phyloP scores from a whole-genome alignment of 257 asterid genomes.

The Datura wrightii region DNA sequence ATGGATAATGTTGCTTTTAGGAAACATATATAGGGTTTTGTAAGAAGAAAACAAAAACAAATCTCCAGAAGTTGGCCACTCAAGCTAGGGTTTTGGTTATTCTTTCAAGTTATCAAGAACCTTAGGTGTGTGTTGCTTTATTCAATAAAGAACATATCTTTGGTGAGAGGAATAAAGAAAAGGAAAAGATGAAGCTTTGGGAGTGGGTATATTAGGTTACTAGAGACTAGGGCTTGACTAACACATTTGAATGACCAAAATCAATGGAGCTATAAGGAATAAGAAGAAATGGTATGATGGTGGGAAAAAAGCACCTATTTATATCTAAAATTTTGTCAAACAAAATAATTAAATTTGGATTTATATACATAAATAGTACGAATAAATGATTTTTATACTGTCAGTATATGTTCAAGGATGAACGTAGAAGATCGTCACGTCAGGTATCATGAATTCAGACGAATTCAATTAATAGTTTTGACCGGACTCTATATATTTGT shows the following conservation, averaged over 20 bases:
- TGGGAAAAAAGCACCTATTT: background rate
- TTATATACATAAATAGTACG: background rate
- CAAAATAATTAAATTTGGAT: background rate
- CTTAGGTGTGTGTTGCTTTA: constrained; percentile 25
- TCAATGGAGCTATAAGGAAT: background rate
- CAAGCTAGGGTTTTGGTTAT: constrained; percentile 29
- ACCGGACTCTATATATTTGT: background rate
- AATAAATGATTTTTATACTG: background rate
- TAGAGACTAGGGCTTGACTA: constrained; percentile 30
- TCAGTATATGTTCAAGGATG: background rate
- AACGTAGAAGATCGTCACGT: background rate
- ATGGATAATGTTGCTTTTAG: constrained; percentile 43
- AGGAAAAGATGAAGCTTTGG: background rate
- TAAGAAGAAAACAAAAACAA: background rate
- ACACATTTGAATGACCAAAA: background rate
- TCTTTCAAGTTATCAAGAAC: constrained; percentile 25
- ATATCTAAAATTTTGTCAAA: background rate
- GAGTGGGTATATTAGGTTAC: background rate
- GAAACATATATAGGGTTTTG: constrained; percentile 39
- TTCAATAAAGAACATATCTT: background rate
- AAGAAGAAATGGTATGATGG: constrained; percentile 3
- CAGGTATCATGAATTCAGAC: background rate
- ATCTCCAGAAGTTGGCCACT: constrained; percentile 20
- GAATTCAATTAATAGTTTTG: background rate
- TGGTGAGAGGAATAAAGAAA: background rate